A percentile compares a stretch with the other conserved stretches of the same genome.
phyloP scores from a whole-genome alignment of 2,329 filamentous ascomycete genomes.

The Zymoseptoria crescenta region DNA sequence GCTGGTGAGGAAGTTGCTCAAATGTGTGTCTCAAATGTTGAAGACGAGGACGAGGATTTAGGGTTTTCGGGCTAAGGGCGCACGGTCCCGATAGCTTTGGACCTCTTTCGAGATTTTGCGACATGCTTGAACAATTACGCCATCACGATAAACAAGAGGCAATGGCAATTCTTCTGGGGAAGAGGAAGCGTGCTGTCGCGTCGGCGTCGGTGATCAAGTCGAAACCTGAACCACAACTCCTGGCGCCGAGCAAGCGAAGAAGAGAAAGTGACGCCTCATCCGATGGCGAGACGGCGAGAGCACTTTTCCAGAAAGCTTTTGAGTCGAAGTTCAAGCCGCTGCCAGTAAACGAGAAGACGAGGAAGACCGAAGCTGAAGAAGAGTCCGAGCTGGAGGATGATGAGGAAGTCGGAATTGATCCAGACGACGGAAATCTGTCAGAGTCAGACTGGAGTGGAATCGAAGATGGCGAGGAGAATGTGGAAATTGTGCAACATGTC shows the following conservation, averaged over 20 bases:
- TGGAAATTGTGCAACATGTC: conserved; percentile 36
- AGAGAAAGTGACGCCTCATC: conserved; percentile 11
- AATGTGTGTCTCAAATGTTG: too few relatives aligned
- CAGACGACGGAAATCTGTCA: conserved; percentile 22
- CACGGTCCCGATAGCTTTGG: background rate
- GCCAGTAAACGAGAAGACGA: conserved; percentile 16
- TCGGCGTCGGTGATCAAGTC: background rate
- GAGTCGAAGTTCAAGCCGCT: conserved; percentile 76
- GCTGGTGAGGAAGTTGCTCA: too few relatives aligned
- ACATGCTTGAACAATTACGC: background rate
- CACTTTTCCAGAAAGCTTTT: conserved; percentile 75
- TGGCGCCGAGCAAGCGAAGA: conserved; percentile 5
- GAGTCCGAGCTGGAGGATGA: conserved; percentile 22
- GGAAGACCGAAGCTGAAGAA: conserved; percentile 20
- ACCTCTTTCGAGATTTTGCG: background rate
- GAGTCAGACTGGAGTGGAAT: conserved; percentile 57
- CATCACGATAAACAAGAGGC: conserved; percentile 2
- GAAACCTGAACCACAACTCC: background rate
- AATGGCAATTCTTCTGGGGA: conserved; percentile 39
- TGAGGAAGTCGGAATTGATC: conserved; percentile 19
- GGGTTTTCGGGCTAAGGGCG: background rate
- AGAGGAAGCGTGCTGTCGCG: conserved; percentile 37
- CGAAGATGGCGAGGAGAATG: conserved; percentile 42
- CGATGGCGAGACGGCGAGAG: conserved; percentile 50
- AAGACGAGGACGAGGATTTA: background rate